Base-by-base conservation (phyloP, 2,329 filamentous ascomycete genomes). In the Cladosporium cucumerinum region DNA sequence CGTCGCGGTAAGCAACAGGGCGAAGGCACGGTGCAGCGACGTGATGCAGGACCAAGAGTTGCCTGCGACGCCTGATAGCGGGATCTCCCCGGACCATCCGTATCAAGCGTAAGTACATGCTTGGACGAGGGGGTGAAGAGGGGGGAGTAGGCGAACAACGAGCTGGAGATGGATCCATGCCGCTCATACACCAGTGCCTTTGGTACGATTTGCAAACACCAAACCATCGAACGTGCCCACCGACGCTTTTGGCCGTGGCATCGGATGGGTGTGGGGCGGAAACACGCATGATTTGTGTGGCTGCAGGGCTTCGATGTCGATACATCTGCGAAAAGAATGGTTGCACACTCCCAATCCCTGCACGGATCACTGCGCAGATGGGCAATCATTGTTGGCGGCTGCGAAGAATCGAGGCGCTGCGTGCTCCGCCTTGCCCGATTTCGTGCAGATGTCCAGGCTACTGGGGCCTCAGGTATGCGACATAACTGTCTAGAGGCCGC, bases 181-280 rank as follows among this genome's bases (percentile, higher is more conserved):
- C 49, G 26, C 49, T 12, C 49, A 28, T 28, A 12, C 8, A 10
- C 49, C 28, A 18, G 49, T 52, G 23, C 7, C 23, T 16, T 52
- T 7, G 26, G 49, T 18, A 26, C 49, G 16, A 43, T 43, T 43
- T 43, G 36, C 36, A 43, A n/a, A 6, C 46, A 51, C 10, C 21
- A 25, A 6, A 51, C 48, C 23, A 25, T 39, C 6, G 14, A 18
- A 39, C 16, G 34, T 18, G 34, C 36, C 18, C 36, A n/a, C 36
- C 5, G 28, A n/a, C 18, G 36, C 36, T 10, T 43, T 10, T n/a
- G 28, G 32, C 18, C 25, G n/a, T 61, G 32, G 49, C 23, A 39
- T 55, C 48, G 23, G n/a, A 36, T 28, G 59, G 49, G 59, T 61
- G 59, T 32, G 59, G 59, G 59, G 59, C 59, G 59, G 36, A 26